A percentile compares a stretch with the other conserved stretches of the same genome.
These are phyloP conservation scores for Canavalia ensiformis DNA, from an alignment of 306 rosid genomes.

Conservation along the genomic window DNA sequence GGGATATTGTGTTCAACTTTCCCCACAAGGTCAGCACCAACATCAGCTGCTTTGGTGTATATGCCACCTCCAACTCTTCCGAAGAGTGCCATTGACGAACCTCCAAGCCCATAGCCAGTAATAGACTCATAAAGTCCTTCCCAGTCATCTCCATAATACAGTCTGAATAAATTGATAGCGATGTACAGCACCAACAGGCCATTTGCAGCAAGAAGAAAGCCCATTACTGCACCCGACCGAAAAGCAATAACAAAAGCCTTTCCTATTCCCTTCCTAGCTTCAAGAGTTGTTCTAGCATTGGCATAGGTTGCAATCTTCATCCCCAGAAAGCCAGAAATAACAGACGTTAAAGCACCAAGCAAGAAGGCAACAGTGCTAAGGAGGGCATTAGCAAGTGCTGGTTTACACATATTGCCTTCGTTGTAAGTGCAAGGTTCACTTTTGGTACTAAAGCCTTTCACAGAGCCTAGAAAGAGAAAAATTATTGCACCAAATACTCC, in stretches of 20 bases:
- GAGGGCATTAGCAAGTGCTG: conserved; percentile 73
- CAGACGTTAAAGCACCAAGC: conserved; percentile 71
- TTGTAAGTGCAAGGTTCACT: conserved; percentile 77
- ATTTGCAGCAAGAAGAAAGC: conserved; percentile 79
- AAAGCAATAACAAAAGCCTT: conserved; percentile 71
- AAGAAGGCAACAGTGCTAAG: conserved; percentile 73
- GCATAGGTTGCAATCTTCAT: conserved; percentile 84
- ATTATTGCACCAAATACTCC: conserved; percentile 64
- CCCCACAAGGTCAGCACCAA: conserved; percentile 83
- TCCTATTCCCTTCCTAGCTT: conserved; percentile 71
- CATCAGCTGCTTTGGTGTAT: conserved; percentile 87
- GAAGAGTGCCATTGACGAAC: conserved; percentile 83
- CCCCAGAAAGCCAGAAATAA: conserved; percentile 71
- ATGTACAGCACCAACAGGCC: conserved; percentile 67
- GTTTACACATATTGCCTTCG: conserved; percentile 69
- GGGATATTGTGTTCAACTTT: conserved; percentile 75
- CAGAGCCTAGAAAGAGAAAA: conserved; percentile 76
- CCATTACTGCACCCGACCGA: conserved; percentile 75
- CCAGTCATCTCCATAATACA: conserved; percentile 85
- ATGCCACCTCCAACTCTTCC: conserved; percentile 86
- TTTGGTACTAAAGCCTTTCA: conserved; percentile 73
- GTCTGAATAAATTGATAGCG: conserved; percentile 66
- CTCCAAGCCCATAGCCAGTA: conserved; percentile 81
- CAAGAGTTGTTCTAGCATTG: conserved; percentile 76
- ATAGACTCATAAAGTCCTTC: conserved; percentile 78